Evolutionary conservation across 331 rosid genomes (phyloP), one percentile per base, ranked within the genome.

Genomic region (Malus hybrid): DNA sequence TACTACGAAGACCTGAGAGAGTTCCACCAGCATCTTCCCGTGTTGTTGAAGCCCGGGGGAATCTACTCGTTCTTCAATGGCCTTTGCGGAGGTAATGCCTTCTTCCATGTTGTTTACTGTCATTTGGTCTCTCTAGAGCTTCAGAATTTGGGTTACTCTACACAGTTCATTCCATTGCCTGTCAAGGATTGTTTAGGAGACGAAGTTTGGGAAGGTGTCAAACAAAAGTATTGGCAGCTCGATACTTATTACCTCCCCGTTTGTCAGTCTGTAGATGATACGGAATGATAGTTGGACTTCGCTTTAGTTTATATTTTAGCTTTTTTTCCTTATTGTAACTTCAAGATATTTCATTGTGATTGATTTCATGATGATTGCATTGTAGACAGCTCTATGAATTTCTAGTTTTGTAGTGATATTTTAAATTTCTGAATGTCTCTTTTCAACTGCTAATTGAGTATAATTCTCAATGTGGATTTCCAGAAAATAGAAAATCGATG

Each of bases 141-240:
- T 13, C 92, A 93, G 90, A 91, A 79, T 76, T 75, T 94, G 85
- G 97, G 96, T n/a, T 92, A 89, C 85, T 88, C 97, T 39, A 90
- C 99, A 9, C 96, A 94, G 73, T 83, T 94, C 67, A 90, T 92
- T 75, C 96, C 97, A 13, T 74, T 92, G 86, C 97, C 99, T 15
- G 97, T 92, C 71, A 92, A 90, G 86, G 93, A 90, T 80, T 92
- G 97, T 75, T 83, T 92, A 84, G 96, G 89, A 75, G 94, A 84
- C 24, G 61, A 90, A 79, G 90, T 88, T 56, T 94, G 99, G 99
- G 89, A 92, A 85, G 97, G 96, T 82, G 92, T 94, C 76, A 92
- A 90, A 80, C 99, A 92, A 71, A 88, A 84, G 85, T 94, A 94
- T 79, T 94, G 99, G 97, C 97, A 94, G 78, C 97, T 94, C 72